These are phyloP conservation scores for Hyaloscypha finlandica DNA, from an alignment of 495 filamentous ascomycete genomes.

Conservation along the genomic window DNA sequence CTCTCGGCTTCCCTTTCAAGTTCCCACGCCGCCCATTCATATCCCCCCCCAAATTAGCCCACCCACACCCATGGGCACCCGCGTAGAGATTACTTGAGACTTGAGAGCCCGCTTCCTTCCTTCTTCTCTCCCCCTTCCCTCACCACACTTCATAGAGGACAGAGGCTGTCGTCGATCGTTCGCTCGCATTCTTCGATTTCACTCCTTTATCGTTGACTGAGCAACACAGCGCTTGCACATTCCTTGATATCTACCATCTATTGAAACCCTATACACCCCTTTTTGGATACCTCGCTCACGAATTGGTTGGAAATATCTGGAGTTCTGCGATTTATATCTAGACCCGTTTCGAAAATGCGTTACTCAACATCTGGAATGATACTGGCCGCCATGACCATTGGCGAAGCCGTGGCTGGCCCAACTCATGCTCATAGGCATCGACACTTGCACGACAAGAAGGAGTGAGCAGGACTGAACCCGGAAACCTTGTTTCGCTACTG, in stretches of 20 bases:
- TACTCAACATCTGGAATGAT: slow-evolving; percentile 29
- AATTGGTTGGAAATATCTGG: not conserved
- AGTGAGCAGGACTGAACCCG: slow-evolving; percentile 19
- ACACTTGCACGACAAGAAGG: slow-evolving; percentile 30
- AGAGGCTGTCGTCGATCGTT: slow-evolving; percentile 23
- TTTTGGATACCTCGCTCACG: slow-evolving; percentile 2
- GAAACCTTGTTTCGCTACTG: slow-evolving; percentile 7
- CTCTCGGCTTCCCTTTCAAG: not conserved
- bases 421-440: slow-evolving; percentile 29
- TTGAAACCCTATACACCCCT: slow-evolving; percentile 10
- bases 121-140: slow-evolving; percentile 15
- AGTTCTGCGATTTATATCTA: slow-evolving; percentile 1
- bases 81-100: slow-evolving; percentile 17
- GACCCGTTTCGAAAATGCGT: slow-evolving; percentile 24
- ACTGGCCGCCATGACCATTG: slow-evolving; percentile 29
- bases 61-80: slow-evolving; percentile 7
- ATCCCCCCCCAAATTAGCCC: slow-evolving; percentile 15
- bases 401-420: slow-evolving; percentile 33
- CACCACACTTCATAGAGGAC: slow-evolving; percentile 5
- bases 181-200: slow-evolving; percentile 19
- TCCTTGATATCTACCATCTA: slow-evolving; percentile 26
- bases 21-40: not conserved
- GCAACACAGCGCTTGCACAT: slow-evolving; percentile 31
- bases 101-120: slow-evolving; percentile 8
- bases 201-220: slow-evolving; percentile 28